Conservation (phyloP, 1,139 yeast genomes). For the Magnusiomyces sp. region DNA sequence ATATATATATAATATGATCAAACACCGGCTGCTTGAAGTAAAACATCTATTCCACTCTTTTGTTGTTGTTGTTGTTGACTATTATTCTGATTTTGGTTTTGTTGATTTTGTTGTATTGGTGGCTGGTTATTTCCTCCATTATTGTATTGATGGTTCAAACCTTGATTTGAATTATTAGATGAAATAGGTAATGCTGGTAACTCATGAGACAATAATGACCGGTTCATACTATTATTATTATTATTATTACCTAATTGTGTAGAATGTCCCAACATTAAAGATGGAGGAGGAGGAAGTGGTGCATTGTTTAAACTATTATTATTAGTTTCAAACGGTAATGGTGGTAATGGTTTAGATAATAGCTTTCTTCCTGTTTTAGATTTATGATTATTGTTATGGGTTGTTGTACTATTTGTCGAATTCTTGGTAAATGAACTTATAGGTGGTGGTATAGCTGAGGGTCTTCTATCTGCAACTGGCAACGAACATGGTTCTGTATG, state of each 20-base stretch:
- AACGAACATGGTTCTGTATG: slow-evolving; percentile 23
- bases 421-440: slow-evolving; percentile 15
- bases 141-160: background rate
- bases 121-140: background rate
- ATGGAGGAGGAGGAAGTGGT: background rate
- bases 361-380: background rate
- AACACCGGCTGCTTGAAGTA: slow-evolving; percentile 29
- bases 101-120: background rate
- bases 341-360: slow-evolving; percentile 29
- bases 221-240: background rate
- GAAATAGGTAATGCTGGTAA: background rate
- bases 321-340: slow-evolving; percentile 24
- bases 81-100: background rate
- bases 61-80: too few species aligned
- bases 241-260: background rate
- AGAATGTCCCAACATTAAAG: background rate
- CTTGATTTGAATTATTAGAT: background rate
- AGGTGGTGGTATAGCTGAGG: slow-evolving; percentile 24
- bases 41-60: slow-evolving; percentile 27
- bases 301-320: background rate
- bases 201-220: background rate
- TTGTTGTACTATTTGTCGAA: background rate
- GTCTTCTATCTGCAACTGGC: slow-evolving; percentile 25
- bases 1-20: too few species aligned
- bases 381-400: too few species aligned